These are phyloP conservation scores for Heterobasidion irregulare DNA, from an alignment of 1,284 basidiomycete genomes.

Conservation along the genomic window DNA sequence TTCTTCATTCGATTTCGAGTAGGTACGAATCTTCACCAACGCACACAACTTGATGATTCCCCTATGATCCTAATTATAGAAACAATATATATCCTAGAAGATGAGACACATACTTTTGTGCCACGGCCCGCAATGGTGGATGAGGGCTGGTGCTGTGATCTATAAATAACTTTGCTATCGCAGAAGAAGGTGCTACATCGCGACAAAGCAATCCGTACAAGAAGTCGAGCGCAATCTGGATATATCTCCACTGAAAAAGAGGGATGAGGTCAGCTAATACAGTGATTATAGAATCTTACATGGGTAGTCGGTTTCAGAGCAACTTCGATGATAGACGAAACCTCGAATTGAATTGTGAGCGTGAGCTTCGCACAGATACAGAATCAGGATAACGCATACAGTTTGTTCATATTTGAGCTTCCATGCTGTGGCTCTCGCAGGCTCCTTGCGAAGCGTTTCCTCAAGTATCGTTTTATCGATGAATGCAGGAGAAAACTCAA, in stretches of 20 bases:
- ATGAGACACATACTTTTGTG: constrained; percentile 36
- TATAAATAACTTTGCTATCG: constrained; percentile 64
- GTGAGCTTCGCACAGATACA: not conserved
- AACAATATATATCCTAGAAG: constrained; percentile 2
- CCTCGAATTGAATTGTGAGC: constrained; percentile 25
- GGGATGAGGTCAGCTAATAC: not conserved
- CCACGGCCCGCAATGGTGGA: constrained; percentile 67
- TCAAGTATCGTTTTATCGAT: constrained; percentile 36
- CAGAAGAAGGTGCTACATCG: constrained; percentile 60
- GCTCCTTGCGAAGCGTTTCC: constrained; percentile 32
- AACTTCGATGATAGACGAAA: constrained; percentile 60
- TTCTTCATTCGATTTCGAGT: constrained; percentile 58
- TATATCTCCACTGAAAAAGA: constrained; percentile 76
- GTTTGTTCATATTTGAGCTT: constrained; percentile 38
- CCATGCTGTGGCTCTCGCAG: constrained; percentile 33
- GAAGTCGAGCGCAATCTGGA: constrained; percentile 72
- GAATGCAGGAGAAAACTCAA: constrained; percentile 36
- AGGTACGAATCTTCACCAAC: constrained; percentile 81
- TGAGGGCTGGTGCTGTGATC: constrained; percentile 72
- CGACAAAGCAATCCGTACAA: constrained; percentile 68
- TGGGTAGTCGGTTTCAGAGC: constrained; percentile 64
- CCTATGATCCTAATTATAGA: constrained; percentile 27
- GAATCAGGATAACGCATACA: constrained; percentile 24
- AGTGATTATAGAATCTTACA: constrained; percentile 31
- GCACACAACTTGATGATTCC: constrained; percentile 70